Evolutionary conservation across 2,329 filamentous ascomycete species (phyloP).

Genomic region (Exophiala phaeomuriformis): DNA sequence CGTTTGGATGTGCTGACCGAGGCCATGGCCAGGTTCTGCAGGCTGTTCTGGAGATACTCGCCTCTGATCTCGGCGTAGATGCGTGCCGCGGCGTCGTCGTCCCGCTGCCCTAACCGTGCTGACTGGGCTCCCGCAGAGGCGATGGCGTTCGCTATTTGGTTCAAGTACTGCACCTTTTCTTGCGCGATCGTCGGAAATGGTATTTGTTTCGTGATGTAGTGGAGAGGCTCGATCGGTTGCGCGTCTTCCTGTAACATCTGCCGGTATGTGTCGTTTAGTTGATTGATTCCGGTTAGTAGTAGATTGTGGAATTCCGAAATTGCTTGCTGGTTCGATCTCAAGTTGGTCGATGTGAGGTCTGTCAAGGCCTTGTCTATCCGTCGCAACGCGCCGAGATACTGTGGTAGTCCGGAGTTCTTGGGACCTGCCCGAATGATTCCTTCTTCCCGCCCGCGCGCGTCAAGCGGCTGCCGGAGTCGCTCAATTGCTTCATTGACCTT

Average conservation of each 20-base stretch:
- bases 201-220: constrained; percentile 79
- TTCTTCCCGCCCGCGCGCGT: constrained; percentile 87
- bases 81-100: constrained; percentile 65
- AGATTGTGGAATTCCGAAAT: constrained; percentile 71
- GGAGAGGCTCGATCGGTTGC: constrained; percentile 74
- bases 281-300: constrained; percentile 68
- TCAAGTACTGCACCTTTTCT: constrained; percentile 67
- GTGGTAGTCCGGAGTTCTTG: constrained; percentile 68
- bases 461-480: constrained; percentile 77
- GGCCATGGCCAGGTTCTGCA: constrained; percentile 81
- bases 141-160: constrained; percentile 73
- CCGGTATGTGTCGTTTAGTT: constrained; percentile 78
- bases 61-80: constrained; percentile 82
- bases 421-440: constrained; percentile 83
- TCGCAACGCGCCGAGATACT: constrained; percentile 84
- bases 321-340: constrained; percentile 85
- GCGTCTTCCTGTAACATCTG: constrained; percentile 71
- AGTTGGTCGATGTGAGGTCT: constrained; percentile 81
- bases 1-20: constrained; percentile 77
- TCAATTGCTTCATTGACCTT: constrained; percentile 80
- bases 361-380: constrained; percentile 75
- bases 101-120: constrained; percentile 42
- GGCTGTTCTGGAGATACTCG: constrained; percentile 71
- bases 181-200: constrained; percentile 74
- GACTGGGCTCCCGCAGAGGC: constrained; percentile 51